Evolutionary conservation across 2,329 filamentous ascomycete genomes (phyloP), one percentile per base, ranked within the genome.

Genomic region (Fusarium incarnatum): DNA sequence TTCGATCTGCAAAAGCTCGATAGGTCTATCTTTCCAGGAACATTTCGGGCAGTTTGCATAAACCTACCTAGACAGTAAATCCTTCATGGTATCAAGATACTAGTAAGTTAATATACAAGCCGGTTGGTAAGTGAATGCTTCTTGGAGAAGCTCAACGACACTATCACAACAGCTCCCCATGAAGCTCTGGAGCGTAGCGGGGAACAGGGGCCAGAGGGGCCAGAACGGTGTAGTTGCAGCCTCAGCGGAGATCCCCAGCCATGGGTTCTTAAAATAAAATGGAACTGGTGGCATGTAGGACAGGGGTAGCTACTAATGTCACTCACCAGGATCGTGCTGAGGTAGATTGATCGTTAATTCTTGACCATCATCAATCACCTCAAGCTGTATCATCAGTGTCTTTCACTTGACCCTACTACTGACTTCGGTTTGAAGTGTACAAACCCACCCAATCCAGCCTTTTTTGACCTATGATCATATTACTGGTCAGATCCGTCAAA

Each of bases 261-360:
- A 41, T 27, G 34, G 34, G n/a, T 27, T 69, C 48, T 53, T 47
- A 40, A 47, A 62, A 62, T 53, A 67, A 58, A 46, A 54, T 42
- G 60, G 48, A 53, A 20, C 62, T 27, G 42, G 49, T 37, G 28
- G 45, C 41, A 22, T 48, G 44, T 32, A 50, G 45, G 37, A 41
- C 54, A 56, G 28, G 34, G 28, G 20, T 48, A 44, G 28, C 41
- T 20, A 49, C 22, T 12, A 52, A 27, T 16, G 18, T 20, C 55
- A 30, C 23, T 48, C 22, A 13, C 48, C 60, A 59, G 46, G 49
- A 68, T 68, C 45, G 45, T 49, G 37, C 49, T 52, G 41, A 59
- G 44, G 25, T 56, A 58, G 22, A 62, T 62, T 54, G 44, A 70
- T 70, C 67, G 42, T 57, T 56, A 16, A 13, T 62, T 46, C 47